These are phyloP conservation scores for Geranium incanum DNA, from an alignment of 441 rosid genomes.

Conservation along the genomic window DNA sequence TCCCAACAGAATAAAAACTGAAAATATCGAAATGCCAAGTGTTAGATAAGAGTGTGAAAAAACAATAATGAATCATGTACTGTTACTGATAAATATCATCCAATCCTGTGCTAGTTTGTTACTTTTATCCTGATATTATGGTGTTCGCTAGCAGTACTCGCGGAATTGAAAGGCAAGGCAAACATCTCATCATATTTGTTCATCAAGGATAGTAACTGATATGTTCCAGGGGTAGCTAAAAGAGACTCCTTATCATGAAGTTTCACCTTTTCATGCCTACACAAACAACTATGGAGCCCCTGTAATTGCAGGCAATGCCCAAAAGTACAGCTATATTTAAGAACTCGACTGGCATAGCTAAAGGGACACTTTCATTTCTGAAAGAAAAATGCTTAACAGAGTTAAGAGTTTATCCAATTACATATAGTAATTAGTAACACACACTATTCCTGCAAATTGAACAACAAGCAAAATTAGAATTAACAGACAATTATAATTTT, in stretches of 20 bases:
- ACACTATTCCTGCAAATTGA: background rate
- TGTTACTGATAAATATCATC: constrained; percentile 4
- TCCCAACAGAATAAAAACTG: background rate
- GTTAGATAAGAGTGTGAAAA: background rate
- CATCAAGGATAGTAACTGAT: background rate
- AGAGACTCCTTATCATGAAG: background rate
- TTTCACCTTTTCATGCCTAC: background rate
- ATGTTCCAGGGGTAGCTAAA: background rate
- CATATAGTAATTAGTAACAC: background rate
- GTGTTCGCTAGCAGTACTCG: background rate
- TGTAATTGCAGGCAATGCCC: background rate
- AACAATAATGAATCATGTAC: background rate
- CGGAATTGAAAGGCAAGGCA: background rate
- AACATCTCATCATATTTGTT: background rate
- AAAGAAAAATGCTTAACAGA: background rate
- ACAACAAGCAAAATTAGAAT: background rate
- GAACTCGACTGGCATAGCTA: background rate
- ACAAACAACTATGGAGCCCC: background rate
- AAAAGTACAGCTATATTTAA: background rate
- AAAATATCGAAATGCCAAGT: background rate
- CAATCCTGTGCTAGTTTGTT: background rate
- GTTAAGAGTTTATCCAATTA: background rate
- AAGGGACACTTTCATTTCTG: background rate
- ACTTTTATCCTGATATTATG: background rate
- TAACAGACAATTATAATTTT: too few species aligned